phyloP scores from a whole-genome alignment of 2,329 filamentous ascomycete species.

The Cadophora malorum region DNA sequence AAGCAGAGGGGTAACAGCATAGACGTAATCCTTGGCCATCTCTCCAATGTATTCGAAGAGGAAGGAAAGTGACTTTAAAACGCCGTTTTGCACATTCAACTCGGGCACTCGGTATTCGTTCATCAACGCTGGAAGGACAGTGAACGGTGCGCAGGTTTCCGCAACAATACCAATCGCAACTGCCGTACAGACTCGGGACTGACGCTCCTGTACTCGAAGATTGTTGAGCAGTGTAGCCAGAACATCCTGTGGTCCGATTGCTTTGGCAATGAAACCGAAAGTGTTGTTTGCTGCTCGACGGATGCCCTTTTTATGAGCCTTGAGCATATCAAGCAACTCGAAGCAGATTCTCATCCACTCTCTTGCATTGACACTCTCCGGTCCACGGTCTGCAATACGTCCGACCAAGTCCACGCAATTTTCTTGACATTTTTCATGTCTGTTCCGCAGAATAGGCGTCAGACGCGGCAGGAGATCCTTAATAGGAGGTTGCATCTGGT shows the following conservation, averaged over 20 bases:
- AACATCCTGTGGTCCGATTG: constrained; percentile 97
- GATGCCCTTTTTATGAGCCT: constrained; percentile 99
- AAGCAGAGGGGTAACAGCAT: constrained; percentile 92
- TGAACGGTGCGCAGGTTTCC: constrained; percentile 97
- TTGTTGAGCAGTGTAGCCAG: constrained; percentile 96
- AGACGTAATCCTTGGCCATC: constrained; percentile 99
- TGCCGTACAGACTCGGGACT: constrained; percentile 97
- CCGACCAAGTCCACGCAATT: constrained; percentile 98
- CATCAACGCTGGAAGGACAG: constrained; percentile 97
- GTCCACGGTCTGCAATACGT: constrained; percentile 95
- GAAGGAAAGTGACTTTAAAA: constrained; percentile 95
- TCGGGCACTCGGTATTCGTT: constrained; percentile 99
- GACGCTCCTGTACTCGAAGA: constrained; percentile 93
- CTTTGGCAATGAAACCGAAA: constrained; percentile 99
- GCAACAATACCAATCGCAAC: constrained; percentile 98
- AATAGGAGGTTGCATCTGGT: constrained; percentile 97
- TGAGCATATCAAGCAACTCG: constrained; percentile 97
- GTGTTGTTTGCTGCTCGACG: constrained; percentile 98
- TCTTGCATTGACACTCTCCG: constrained; percentile 93
- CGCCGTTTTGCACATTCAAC: constrained; percentile 98
- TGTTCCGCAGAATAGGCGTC: constrained; percentile 97
- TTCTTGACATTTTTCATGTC: constrained; percentile 98
- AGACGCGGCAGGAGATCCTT: constrained; percentile 93
- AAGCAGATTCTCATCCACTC: constrained; percentile 99
- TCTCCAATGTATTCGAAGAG: constrained; percentile 99